A percentile compares a stretch with the other conserved stretches of the same genome.
These are phyloP conservation scores for Russula sp. DNA, from an alignment of 768 basidiomycete genomes.

Conservation along the genomic window DNA sequence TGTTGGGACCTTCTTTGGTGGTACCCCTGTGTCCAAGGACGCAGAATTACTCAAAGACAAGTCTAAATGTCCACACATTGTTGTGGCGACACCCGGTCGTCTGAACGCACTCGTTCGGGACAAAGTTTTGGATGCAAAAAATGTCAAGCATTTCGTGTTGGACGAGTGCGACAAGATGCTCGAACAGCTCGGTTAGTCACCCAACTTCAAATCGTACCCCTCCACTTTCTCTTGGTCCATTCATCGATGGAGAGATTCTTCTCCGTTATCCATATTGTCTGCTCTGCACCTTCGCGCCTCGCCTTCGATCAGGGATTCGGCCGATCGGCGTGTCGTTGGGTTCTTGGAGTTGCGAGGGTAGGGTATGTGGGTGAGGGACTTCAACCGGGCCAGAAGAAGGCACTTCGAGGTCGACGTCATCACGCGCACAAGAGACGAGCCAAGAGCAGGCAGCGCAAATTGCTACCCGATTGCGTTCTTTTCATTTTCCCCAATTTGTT, in stretches of 20 bases:
- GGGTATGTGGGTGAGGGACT: conserved; percentile 17
- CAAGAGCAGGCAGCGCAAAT: conserved; percentile 22
- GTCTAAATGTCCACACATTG: conserved; percentile 96
- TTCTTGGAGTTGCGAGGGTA: conserved; percentile 19
- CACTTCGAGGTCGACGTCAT: conserved; percentile 27
- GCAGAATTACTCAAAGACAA: conserved; percentile 93
- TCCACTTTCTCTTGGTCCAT: conserved; percentile 33
- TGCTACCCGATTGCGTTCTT: conserved; percentile 23
- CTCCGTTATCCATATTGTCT: conserved; percentile 51
- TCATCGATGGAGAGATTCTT: conserved; percentile 39
- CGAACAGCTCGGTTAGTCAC: conserved; percentile 99
- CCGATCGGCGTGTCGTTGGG: conserved; percentile 29
- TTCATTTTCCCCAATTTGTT: conserved; percentile 40
- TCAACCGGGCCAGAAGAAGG: conserved; percentile 21
- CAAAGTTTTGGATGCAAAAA: conserved; percentile 91
- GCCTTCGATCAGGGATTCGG: conserved; percentile 30
- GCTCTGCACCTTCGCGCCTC: conserved; percentile 31
- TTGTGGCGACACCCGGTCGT: conserved; percentile 97
- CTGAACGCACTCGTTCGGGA: conserved; percentile 94
- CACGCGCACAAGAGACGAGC: conserved; percentile 16
- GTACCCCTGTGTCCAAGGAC: conserved; percentile 92
- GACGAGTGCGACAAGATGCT: conserved; percentile 99
- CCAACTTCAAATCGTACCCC: conserved; percentile 65
- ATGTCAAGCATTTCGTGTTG: conserved; percentile 98
- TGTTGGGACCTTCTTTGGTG: conserved; percentile 96